Percentiles rank a stretch among this genome's conserved stretches.
phyloP scores from a whole-genome alignment of 2,329 filamentous ascomycete species.

The Colletotrichum caudatum region DNA sequence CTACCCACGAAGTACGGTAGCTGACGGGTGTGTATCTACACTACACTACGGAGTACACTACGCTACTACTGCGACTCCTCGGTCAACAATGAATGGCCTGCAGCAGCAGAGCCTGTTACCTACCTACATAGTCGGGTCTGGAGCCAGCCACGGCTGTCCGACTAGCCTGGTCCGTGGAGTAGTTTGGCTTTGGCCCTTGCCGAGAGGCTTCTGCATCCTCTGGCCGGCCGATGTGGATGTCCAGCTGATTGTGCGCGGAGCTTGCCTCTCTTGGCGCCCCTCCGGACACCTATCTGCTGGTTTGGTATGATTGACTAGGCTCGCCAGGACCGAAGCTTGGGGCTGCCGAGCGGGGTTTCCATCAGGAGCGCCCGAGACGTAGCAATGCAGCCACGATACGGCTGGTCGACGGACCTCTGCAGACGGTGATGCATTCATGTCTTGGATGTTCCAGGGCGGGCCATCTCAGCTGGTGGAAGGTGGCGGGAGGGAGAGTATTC shows the following conservation, averaged over 20 bases:
- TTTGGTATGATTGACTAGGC: slow-evolving; percentile 24
- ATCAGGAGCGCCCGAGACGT: slow-evolving; percentile 29
- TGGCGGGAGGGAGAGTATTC: slow-evolving; percentile 4
- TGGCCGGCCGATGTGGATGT: neutral
- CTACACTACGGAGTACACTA: neutral
- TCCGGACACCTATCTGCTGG: slow-evolving; percentile 17
- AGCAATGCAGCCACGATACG: slow-evolving; percentile 4
- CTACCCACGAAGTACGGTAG: neutral
- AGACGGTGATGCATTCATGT: slow-evolving; percentile 32
- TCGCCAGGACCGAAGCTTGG: slow-evolving; percentile 21
- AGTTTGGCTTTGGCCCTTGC: slow-evolving; percentile 21
- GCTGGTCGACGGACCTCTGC: neutral
- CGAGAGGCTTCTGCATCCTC: slow-evolving; percentile 1
- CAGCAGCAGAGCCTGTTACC: neutral
- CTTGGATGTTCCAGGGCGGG: slow-evolving; percentile 24
- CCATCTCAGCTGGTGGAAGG: slow-evolving; percentile 15
- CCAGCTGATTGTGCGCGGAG: slow-evolving; percentile 21
- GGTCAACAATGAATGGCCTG: neutral
- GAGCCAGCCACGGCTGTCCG: slow-evolving; percentile 13
- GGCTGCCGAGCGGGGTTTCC: slow-evolving; percentile 12
- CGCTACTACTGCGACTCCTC: neutral
- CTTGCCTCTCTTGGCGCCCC: slow-evolving; percentile 26
- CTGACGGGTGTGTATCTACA: neutral
- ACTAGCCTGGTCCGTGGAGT: slow-evolving; percentile 9
- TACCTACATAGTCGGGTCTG: neutral